phyloP scores from a whole-genome alignment of 2,329 filamentous ascomycete genomes.

The Clarireedia paspali region DNA sequence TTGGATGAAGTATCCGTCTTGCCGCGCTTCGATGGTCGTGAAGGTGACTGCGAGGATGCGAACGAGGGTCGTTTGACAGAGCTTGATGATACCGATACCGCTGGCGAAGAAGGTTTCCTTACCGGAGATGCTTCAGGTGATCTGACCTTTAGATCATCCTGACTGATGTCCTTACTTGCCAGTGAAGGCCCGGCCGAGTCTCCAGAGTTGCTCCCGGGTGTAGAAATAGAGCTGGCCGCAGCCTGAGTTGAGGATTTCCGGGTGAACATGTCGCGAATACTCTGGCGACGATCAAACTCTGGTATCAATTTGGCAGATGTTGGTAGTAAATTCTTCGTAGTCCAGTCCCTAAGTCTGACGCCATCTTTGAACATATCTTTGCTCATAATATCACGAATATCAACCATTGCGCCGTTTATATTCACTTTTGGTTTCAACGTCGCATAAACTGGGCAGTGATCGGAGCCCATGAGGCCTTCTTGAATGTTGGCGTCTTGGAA shows the following conservation, averaged over 20 bases:
- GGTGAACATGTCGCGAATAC: constrained; percentile 88
- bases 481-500: constrained; percentile 79
- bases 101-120: background rate
- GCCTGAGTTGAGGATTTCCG: constrained; percentile 35
- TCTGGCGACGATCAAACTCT: constrained; percentile 78
- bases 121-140: background rate
- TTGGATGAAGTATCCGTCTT: constrained; percentile 33
- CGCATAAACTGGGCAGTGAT: constrained; percentile 91
- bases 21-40: constrained; percentile 38
- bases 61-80: constrained; percentile 15
- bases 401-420: constrained; percentile 36
- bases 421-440: constrained; percentile 57
- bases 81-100: background rate
- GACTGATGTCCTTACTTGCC: background rate
- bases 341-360: constrained; percentile 58
- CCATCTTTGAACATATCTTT: constrained; percentile 67
- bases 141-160: background rate
- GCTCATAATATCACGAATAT: constrained; percentile 71
- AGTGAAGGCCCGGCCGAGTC: background rate
- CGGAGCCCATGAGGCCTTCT: constrained; percentile 87
- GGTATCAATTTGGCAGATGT: constrained; percentile 77
- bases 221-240: background rate
- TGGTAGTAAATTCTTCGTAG: constrained; percentile 57
- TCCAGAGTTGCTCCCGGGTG: background rate
- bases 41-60: background rate